Percentiles rank a stretch among this genome's conserved stretches.
Evolutionary conservation across 441 rosid genomes (phyloP).

Genomic region (Macaranga tanarius): DNA sequence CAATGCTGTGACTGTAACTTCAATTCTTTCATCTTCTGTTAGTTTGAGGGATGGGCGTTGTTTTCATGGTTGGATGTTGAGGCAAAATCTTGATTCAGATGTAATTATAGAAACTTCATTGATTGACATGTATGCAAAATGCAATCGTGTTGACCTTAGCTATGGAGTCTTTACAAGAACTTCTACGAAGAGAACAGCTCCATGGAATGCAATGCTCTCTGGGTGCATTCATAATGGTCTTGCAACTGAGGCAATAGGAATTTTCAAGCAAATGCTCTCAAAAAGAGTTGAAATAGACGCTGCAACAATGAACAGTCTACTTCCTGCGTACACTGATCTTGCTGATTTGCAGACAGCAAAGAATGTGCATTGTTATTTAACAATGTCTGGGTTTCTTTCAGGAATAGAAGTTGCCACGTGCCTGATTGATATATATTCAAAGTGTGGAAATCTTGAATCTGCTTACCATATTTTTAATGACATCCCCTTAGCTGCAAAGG

Average conservation of each 20-base stretch:
- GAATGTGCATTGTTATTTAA: slow-evolving; percentile 57
- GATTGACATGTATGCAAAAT: slow-evolving; percentile 88
- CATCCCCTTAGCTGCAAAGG: slow-evolving; percentile 47
- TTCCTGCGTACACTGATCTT: slow-evolving; percentile 69
- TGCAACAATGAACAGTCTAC: slow-evolving; percentile 61
- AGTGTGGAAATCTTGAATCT: slow-evolving; percentile 52
- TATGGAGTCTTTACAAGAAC: slow-evolving; percentile 51
- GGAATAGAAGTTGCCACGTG: slow-evolving; percentile 69
- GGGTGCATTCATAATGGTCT: slow-evolving; percentile 68
- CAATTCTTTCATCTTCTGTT: slow-evolving; percentile 71
- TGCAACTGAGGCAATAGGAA: slow-evolving; percentile 56
- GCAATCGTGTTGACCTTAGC: slow-evolving; percentile 52
- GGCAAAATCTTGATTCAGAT: slow-evolving; percentile 46
- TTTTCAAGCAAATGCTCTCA: slow-evolving; percentile 58
- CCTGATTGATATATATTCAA: slow-evolving; percentile 76
- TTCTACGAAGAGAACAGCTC: slow-evolving; percentile 49
- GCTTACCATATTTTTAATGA: slow-evolving; percentile 45
- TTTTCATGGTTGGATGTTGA: slow-evolving; percentile 60
- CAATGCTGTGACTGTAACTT: slow-evolving; percentile 67
- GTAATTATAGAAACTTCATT: slow-evolving; percentile 69
- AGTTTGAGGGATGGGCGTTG: slow-evolving; percentile 55
- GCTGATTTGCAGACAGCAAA: slow-evolving; percentile 54
- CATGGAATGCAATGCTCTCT: slow-evolving; percentile 82
- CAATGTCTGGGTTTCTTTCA: slow-evolving; percentile 53
- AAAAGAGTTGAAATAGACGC: slow-evolving; percentile 49